Evolutionary conservation across 805 yeast genomes (phyloP).

Genomic region (Candida tammaniensis): DNA sequence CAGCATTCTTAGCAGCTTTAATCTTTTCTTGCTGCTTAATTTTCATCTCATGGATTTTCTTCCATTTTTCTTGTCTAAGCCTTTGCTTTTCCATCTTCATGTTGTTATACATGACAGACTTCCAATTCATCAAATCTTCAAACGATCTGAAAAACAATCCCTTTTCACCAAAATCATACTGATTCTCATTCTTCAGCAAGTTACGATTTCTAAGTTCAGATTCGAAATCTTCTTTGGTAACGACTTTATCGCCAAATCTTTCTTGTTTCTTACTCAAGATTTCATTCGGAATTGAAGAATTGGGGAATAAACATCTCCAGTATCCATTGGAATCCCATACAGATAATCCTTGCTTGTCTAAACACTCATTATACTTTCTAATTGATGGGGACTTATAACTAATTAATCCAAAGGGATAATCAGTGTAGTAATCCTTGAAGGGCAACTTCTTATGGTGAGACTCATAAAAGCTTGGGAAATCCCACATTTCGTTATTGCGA

Average conservation of each 20-base stretch:
- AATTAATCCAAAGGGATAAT: slow-evolving; percentile 44
- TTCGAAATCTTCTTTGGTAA: slow-evolving; percentile 62
- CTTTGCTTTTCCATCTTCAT: slow-evolving; percentile 34
- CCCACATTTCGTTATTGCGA: slow-evolving; percentile 10
- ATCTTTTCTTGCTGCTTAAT: not conserved
- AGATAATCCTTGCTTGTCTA: slow-evolving; percentile 61
- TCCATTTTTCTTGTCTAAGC: slow-evolving; percentile 6
- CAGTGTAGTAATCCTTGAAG: not conserved
- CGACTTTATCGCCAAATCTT: slow-evolving; percentile 25
- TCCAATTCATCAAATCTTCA: slow-evolving; percentile 68
- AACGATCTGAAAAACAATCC: slow-evolving; percentile 66
- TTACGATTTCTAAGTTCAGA: slow-evolving; percentile 17
- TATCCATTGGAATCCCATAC: slow-evolving; percentile 83
- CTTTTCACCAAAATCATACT: slow-evolving; percentile 41
- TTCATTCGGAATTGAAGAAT: slow-evolving; percentile 32
- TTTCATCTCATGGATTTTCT: slow-evolving; percentile 1
- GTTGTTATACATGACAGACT: slow-evolving; percentile 49
- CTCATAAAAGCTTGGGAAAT: slow-evolving; percentile 16
- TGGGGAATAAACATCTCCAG: slow-evolving; percentile 90
- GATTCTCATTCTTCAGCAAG: slow-evolving; percentile 8
- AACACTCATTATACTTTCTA: slow-evolving; percentile 60
- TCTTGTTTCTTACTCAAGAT: slow-evolving; percentile 25
- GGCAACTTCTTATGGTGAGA: not conserved
- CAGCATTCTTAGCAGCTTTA: no score
- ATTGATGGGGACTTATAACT: slow-evolving; percentile 59